Evolutionary conservation across 106 monocot species (phyloP).

Genomic region (Gastrodia elata): DNA sequence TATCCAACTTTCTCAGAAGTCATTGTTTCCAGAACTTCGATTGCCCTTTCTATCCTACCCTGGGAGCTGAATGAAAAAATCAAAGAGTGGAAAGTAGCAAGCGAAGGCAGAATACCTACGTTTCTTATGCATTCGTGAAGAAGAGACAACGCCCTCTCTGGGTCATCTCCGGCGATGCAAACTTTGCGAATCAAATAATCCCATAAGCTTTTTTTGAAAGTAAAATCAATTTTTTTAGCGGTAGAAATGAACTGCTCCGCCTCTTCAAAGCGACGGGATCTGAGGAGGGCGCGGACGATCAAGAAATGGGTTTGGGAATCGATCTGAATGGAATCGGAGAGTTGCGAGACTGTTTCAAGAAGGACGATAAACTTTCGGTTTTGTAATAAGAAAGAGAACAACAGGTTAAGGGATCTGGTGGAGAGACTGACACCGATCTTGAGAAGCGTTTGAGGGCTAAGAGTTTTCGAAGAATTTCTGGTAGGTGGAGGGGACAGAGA

Average conservation of each 20-base stretch:
- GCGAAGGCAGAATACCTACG: constrained; percentile 25
- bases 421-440: constrained; percentile 42
- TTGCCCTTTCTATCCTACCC: constrained; percentile 41
- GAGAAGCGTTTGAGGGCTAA: constrained; percentile 25
- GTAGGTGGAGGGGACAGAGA: constrained; percentile 1
- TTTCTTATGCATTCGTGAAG: constrained; percentile 34
- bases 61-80: constrained; percentile 22
- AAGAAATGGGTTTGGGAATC: constrained; percentile 27
- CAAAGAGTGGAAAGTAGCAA: constrained; percentile 28
- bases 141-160: constrained; percentile 37
- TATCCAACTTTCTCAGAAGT: constrained; percentile 19
- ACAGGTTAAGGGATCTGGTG: constrained; percentile 28
- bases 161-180: constrained; percentile 35
- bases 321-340: constrained; percentile 25
- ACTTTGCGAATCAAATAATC: constrained; percentile 34
- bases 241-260: constrained; percentile 26
- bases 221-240: constrained; percentile 15
- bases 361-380: constrained; percentile 25
- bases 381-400: constrained; percentile 42
- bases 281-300: constrained; percentile 37
- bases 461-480: background rate
- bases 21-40: constrained; percentile 57
- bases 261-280: constrained; percentile 25
- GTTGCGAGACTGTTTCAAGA: constrained; percentile 49
- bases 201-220: constrained; percentile 22